Evolutionary conservation across 176 grass and related monocot species (phyloP), one percentile per base, ranked within the genome.

Genomic region (Melocanna baccifera): DNA sequence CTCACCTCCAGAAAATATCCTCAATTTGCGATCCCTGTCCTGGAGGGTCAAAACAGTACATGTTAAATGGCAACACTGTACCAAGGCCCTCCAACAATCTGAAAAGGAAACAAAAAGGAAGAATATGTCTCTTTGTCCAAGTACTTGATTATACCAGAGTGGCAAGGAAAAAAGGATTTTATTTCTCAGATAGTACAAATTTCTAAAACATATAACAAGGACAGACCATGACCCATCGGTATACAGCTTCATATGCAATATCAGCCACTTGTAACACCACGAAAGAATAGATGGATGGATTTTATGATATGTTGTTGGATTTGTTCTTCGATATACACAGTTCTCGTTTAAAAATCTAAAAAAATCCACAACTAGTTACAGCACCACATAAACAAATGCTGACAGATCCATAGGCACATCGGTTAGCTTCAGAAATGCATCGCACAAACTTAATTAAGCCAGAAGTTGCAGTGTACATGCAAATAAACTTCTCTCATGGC

Each of bases 1-100:
- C 78, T 96, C 91, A 2, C 36, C 75, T 45, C 86, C 91, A 20
- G 82, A 25, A 84, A 99, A 96, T 92, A 99, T 99, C 81, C 93
- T 87, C 55, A 99, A 39, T 80, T 96, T 99, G 30, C 91, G 88
- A 53, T 96, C 96, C 86, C 96, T 93, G 18, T 96, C 93, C 93
- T 99, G 91, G 9, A 83, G 20, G 32, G 43, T 73, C 12, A 83
- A 50, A 74, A 48, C 5, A 67, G 12, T 47, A 14, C 22, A 51
- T 83, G 40, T 41, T 86, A 67, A 28, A 71, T 36, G 12, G 8
- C 73, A 36, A 30, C 16, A 40, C 32, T 4, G 56, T 73, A 82
- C 50, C 3, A 65, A 73, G 20, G 25, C 37, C 8, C 67, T 32
- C 25, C 37, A 71, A 23, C 13, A 74, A 48, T 51, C 51, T 26